Conservation (phyloP, 2,329 filamentous ascomycete genomes). For the Aureobasidium sp. region DNA sequence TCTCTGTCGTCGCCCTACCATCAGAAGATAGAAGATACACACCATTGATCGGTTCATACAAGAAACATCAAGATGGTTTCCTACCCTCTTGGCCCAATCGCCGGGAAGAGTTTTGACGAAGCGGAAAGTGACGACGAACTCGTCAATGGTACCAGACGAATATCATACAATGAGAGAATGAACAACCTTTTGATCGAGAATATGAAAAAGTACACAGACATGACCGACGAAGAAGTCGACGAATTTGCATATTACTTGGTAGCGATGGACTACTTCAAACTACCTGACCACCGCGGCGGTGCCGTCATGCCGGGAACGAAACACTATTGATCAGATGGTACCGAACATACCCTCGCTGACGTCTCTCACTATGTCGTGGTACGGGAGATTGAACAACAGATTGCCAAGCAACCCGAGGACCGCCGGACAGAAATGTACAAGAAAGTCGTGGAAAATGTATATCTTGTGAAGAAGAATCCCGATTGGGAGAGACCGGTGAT, state of each 20-base stretch:
- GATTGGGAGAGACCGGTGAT: neutral
- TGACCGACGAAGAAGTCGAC: neutral
- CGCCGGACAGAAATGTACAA: neutral
- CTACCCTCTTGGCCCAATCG: too few species aligned
- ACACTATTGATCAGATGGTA: neutral
- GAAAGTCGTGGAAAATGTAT: neutral
- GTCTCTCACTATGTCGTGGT: neutral
- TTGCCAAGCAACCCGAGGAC: neutral
- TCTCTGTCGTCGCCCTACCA: neutral
- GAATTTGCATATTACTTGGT: neutral
- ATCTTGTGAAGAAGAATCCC: neutral
- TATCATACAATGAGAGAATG: neutral
- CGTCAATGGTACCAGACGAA: neutral
- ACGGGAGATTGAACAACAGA: neutral
- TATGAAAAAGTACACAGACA: neutral
- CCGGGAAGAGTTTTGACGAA: too few species aligned
- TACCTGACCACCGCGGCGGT: neutral
- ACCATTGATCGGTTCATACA: neutral
- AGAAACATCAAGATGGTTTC: neutral
- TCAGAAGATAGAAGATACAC: neutral
- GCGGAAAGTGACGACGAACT: neutral
- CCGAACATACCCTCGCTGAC: neutral
- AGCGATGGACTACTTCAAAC: neutral
- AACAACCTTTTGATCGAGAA: neutral
- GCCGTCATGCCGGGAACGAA: neutral